Evolutionary conservation across 78 protist genomes (phyloP), one percentile per base, ranked within the genome.

Genomic region (Dictyostelium purpureum): DNA sequence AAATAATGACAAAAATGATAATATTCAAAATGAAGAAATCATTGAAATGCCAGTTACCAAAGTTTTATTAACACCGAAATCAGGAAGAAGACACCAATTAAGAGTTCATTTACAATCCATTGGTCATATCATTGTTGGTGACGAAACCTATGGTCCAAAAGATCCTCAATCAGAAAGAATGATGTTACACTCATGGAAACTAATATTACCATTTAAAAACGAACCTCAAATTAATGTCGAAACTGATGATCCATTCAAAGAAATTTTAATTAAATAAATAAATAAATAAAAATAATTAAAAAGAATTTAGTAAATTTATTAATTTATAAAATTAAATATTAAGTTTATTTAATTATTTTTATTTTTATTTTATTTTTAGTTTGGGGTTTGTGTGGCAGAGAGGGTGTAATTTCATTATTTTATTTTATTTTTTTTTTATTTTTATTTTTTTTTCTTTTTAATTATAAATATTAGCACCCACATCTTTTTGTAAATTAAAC

Each of bases 131-230:
- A 82, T 82, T 4, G 52, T 82, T 6, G 90, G 90, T 10, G 90
- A 82, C 43, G 90, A 82, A 52, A 82, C 90, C 0, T 82, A 82
- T 28, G 90, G 90, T 7, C 80, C 78, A 1, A 69, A 70, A 42
- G 79, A 82, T 54, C 14, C 75, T 21, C 24, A 18, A 3, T 28
- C 43, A 5, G 7, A 26, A 6, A 18, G 90, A 38, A 82, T 82
- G 90, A 70, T 82, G 78, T 21, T 82, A 37, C 90, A 82, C n/a
- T 82, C 90, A 16, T 82, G 90, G 90, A 82, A 82, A 70, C 66
- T 82, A 24, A 16, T 19, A 10, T 21, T 82, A 4, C 77, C 75
- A 65, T 79, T 79, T 38, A 70, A 67, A 16, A 33, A 82, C 16
- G 35, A 16, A 42, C 24, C 56, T 18, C 52, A 43, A 10, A n/a